These are phyloP conservation scores for Aspergillus glaucus DNA, from an alignment of 2,329 filamentous ascomycete genomes.

Conservation along the genomic window DNA sequence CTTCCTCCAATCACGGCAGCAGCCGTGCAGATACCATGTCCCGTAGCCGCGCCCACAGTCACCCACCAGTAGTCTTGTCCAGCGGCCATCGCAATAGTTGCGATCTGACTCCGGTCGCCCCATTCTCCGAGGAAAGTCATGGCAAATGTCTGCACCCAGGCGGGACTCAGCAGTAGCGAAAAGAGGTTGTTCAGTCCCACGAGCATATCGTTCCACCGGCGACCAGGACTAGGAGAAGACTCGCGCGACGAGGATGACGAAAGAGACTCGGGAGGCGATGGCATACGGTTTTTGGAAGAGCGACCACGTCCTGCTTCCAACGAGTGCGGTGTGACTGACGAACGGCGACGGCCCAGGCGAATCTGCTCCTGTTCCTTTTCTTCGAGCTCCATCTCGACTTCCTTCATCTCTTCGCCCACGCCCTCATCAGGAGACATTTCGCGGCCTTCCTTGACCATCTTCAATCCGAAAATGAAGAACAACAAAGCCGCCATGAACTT, in stretches of 20 bases:
- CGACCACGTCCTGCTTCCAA: slow-evolving; percentile 76
- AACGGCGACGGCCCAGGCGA: slow-evolving; percentile 59
- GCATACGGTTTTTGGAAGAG: slow-evolving; percentile 63
- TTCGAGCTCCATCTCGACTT: slow-evolving; percentile 88
- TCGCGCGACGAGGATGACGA: slow-evolving; percentile 67
- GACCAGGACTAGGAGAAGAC: slow-evolving; percentile 45
- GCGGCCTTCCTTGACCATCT: slow-evolving; percentile 77
- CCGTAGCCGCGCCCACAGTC: slow-evolving; percentile 76
- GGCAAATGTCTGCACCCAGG: slow-evolving; percentile 97
- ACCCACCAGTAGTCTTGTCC: slow-evolving; percentile 99
- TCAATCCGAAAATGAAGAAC: slow-evolving; percentile 83
- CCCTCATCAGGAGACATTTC: slow-evolving; percentile 85
- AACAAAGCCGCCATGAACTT: slow-evolving; percentile 77
- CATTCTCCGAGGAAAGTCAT: slow-evolving; percentile 99
- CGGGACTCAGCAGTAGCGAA: slow-evolving; percentile 81
- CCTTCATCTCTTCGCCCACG: slow-evolving; percentile 94
- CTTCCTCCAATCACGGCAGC: slow-evolving; percentile 86
- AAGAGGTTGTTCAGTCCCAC: slow-evolving; percentile 77
- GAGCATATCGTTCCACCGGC: slow-evolving; percentile 40
- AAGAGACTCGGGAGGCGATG: slow-evolving; percentile 72
- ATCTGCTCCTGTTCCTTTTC: slow-evolving; percentile 79
- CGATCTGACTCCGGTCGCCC: slow-evolving; percentile 96
- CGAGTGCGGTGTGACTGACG: slow-evolving; percentile 65
- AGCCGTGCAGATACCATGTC: slow-evolving; percentile 84
- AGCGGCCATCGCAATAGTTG: slow-evolving; percentile 97